phyloP scores from a whole-genome alignment of 176 grass and related monocot genomes.

The maize (Zea mays) region DNA sequence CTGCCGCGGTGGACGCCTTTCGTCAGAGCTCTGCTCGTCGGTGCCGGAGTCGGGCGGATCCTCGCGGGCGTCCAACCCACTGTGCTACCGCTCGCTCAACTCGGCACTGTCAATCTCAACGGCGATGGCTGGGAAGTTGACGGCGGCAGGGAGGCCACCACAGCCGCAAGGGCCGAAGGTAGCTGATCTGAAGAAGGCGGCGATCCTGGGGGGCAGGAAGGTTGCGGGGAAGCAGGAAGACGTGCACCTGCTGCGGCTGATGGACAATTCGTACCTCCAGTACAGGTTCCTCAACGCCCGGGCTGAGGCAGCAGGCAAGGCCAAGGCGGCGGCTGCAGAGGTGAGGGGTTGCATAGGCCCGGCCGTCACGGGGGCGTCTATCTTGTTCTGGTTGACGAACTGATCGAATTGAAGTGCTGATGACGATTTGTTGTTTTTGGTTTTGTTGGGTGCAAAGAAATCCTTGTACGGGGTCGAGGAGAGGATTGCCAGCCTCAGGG shows the following conservation, averaged over 20 bases:
- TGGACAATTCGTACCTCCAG: constrained; percentile 65
- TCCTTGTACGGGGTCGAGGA: constrained; percentile 51
- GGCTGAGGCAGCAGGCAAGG: constrained; percentile 35
- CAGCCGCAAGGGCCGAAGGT: constrained; percentile 55
- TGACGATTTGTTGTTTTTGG: neutral
- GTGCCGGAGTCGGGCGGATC: constrained; percentile 57
- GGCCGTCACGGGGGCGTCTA: neutral
- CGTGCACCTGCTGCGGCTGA: constrained; percentile 64
- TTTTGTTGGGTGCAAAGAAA: constrained; percentile 47
- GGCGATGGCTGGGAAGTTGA: constrained; percentile 23
- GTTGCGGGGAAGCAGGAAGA: constrained; percentile 57
- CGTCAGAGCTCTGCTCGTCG: constrained; percentile 68
- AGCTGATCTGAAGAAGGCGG: constrained; percentile 51
- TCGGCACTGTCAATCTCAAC: constrained; percentile 57
- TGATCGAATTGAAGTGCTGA: constrained; percentile 1
- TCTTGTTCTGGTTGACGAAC: neutral
- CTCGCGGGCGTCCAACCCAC: constrained; percentile 52
- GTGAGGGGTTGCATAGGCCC: constrained; percentile 34
- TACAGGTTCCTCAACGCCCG: constrained; percentile 70
- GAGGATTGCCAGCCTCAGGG: constrained; percentile 34
- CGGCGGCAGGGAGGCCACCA: constrained; percentile 50
- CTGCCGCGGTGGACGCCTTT: constrained; percentile 42
- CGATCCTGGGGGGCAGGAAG: constrained; percentile 41
- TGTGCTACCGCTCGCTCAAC: constrained; percentile 72
- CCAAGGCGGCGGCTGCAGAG: constrained; percentile 50